Base-by-base conservation (phyloP, 2,329 filamentous ascomycete species). In the Falciphora oryzae region DNA sequence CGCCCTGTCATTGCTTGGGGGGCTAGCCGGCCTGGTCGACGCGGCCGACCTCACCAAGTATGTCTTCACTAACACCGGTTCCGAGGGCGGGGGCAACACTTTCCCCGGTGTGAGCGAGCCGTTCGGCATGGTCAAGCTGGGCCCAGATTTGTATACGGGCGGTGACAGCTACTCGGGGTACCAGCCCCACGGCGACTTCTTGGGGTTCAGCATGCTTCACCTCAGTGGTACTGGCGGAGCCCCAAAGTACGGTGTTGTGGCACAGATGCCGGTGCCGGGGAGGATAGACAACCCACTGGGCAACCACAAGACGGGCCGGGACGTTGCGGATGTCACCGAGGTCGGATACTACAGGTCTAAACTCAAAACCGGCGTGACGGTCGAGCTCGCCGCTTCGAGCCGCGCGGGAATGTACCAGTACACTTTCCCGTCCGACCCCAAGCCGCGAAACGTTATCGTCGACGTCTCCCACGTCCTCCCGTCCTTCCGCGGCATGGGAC, bases 181-280 rank as follows among this genome's bases (percentile, higher is more conserved):
- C 66, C 76, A 79, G 60, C 70, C 78, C 0, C 28, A 22, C 32
- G 84, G 85, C 3, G 79, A 81, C 38, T 83, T 88, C 67, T 83
- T 80, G 2, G 85, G 84, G 25, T 87, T 88, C 73, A 85, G 82
- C 65, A 79, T 89, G 81, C 83, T 89, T 70, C 87, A 89, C 68
- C 86, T 89, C 71, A 84, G 83, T 66, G 87, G 87, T 3, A 91
- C 87, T 0, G 88, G 88, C 10, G 88, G 88, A 1, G 86, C 85
- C 1, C 86, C 88, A 1, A 90, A 90, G 72, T 91, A 90, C 66
- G 88, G 88, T 5, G 85, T 89, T 1, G 83, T 88, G 38, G 78
- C 83, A 1, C 85, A 88, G 73, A 78, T 88, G 73, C 86, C 84
- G 0, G 73, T 85, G 0, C 69, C 81, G 0, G 84, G 83, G 0